These are phyloP conservation scores for Speleostelium caveatum DNA, from an alignment of 78 protist genomes.

Conservation along the genomic window DNA sequence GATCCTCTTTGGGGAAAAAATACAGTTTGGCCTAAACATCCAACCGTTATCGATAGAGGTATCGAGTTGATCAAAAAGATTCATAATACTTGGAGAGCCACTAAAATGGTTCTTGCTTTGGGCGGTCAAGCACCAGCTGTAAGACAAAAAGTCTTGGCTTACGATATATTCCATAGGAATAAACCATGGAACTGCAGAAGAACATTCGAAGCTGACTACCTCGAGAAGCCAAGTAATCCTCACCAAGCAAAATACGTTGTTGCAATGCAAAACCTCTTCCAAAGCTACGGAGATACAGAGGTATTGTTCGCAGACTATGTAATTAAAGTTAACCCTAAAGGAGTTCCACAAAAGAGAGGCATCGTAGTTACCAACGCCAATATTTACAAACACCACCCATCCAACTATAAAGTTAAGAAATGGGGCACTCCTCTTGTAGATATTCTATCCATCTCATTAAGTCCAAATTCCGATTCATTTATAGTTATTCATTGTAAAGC, in stretches of 20 bases:
- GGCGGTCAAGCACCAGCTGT: conserved; percentile 60
- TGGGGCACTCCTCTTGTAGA: conserved; percentile 82
- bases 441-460: conserved; percentile 38
- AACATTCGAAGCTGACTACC: conserved; percentile 77
- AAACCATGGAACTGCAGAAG: conserved; percentile 75
- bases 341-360: conserved; percentile 79
- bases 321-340: conserved; percentile 80
- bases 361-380: conserved; percentile 79
- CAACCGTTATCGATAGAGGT: conserved; percentile 41
- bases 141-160: conserved; percentile 83
- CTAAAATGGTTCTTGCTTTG: conserved; percentile 43
- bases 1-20: conserved; percentile 62
- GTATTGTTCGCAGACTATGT: conserved; percentile 87
- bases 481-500: conserved; percentile 70
- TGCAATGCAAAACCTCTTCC: conserved; percentile 74
- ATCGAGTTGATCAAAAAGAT: conserved; percentile 49
- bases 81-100: conserved; percentile 81
- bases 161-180: conserved; percentile 49
- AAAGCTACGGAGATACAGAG: conserved; percentile 65
- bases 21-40: conserved; percentile 58
- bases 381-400: conserved; percentile 86
- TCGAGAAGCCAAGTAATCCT: conserved; percentile 75
- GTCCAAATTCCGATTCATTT: conserved; percentile 69
- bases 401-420: conserved; percentile 82
- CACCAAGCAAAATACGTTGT: conserved; percentile 63